Evolutionary conservation across 1,284 basidiomycete genomes (phyloP), one percentile per base, ranked within the genome.

Genomic region (Hemileia vastatrix): DNA sequence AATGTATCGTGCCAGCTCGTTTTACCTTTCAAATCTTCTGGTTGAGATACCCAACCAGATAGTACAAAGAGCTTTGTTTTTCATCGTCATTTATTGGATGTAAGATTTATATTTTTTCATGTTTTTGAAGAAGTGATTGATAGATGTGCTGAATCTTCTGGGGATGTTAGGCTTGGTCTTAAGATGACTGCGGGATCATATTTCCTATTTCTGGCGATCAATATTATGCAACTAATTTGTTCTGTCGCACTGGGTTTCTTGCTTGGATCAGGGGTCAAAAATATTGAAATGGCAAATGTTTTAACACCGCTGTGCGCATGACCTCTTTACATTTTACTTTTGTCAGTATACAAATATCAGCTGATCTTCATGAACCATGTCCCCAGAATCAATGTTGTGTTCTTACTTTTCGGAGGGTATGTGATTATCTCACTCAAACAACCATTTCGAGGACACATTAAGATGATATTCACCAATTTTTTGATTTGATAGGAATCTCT

Each of bases 1-100:
- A 6, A 65, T 63, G 15, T 70, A 70, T 36, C 58, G 69, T 4
- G 67, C 66, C 13, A 67, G 67, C 32, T 62, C 61, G 4, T 70
- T 70, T 56, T 70, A 68, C 31, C 47, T 70, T 8, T 54, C 58
- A 45, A 67, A 69, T 47, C 61, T 70, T 19, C 5, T 70, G 8
- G 67, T 65, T 44, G 68, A 70, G 21, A 64, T 70, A 1, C 69
- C 69, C n/a, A 65, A 63, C 52, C 67, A 70, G 40, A 43, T 67
- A 5, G 18, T 63, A 2, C 68, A 70, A 31, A 51, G 68, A 0
- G 40, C 66, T 6, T 33, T 45, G 18, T 65, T 58, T 43, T 63
- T 48, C 23, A 32, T 64, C 13, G 54, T 65, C 9, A 18, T 65
- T 13, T 65, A 65, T 47, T 65, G 64, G 64, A 65, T 64, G 62